phyloP scores from a whole-genome alignment of 2,329 filamentous ascomycete genomes.

The Penicillium sp. region DNA sequence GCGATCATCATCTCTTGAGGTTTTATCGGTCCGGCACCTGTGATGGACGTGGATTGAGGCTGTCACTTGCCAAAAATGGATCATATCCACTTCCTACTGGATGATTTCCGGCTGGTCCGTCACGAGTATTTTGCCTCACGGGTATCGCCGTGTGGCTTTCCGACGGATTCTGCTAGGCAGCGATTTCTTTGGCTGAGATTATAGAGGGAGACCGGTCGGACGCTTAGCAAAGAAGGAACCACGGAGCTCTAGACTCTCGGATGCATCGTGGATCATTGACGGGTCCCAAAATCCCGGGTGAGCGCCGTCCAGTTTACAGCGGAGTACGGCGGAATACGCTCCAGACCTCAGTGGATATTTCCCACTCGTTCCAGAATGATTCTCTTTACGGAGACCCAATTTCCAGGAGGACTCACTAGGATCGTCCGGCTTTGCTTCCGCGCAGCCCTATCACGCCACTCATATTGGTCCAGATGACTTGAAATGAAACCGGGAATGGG shows the following conservation, averaged over 20 bases:
- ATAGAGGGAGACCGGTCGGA: not conserved
- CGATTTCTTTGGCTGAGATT: not conserved
- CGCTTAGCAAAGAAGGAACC: not conserved
- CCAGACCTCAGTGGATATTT: conserved; percentile 6
- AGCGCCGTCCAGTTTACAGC: conserved; percentile 4
- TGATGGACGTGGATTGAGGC: conserved; percentile 7
- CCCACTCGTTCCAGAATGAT: conserved; percentile 24
- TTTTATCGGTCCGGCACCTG: conserved; percentile 3
- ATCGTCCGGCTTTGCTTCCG: conserved; percentile 26
- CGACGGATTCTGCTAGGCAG: not conserved
- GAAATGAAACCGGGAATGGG: not conserved
- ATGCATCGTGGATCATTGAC: conserved; percentile 17
- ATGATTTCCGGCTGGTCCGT: conserved; percentile 11
- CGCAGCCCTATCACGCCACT: conserved; percentile 17
- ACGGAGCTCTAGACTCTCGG: not conserved
- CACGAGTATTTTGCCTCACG: not conserved
- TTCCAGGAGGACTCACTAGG: conserved; percentile 6
- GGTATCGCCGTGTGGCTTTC: conserved; percentile 3
- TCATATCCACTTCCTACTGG: conserved; percentile 4
- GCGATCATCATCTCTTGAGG: conserved; percentile 18
- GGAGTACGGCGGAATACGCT: conserved; percentile 12
- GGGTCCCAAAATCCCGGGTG: conserved; percentile 12
- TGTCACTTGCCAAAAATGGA: conserved; percentile 4
- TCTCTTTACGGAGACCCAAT: conserved; percentile 7
- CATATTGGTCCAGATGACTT: not conserved